Percentiles rank a stretch among this genome's conserved stretches.
phyloP scores from a whole-genome alignment of 2,329 filamentous ascomycete genomes.

The Hymenoscyphus infarciens region DNA sequence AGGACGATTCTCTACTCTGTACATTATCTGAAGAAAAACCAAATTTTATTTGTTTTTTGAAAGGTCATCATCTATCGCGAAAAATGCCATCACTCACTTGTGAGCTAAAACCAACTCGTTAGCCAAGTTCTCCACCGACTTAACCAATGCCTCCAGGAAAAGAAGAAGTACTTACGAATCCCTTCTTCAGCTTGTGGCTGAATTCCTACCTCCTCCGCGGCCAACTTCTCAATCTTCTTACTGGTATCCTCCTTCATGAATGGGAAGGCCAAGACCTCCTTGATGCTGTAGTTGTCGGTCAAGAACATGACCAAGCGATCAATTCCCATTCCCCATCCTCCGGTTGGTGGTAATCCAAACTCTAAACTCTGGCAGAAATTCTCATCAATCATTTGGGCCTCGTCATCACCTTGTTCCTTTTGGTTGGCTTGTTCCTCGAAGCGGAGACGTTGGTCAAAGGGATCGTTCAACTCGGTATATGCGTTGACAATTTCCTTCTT shows the following conservation, averaged over 20 bases:
- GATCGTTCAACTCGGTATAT: slow-evolving; percentile 95
- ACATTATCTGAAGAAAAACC: slow-evolving; percentile 2
- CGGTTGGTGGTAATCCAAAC: slow-evolving; percentile 87
- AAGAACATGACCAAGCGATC: slow-evolving; percentile 94
- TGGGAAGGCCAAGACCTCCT: slow-evolving; percentile 93
- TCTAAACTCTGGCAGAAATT: slow-evolving; percentile 90
- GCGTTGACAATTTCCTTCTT: slow-evolving; percentile 97
- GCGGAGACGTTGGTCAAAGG: slow-evolving; percentile 86
- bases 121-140: slow-evolving; percentile 4
- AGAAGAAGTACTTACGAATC: slow-evolving; percentile 37
- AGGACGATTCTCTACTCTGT: slow-evolving; percentile 10
- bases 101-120: slow-evolving; percentile 12
- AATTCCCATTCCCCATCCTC: slow-evolving; percentile 94
- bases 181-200: slow-evolving; percentile 58
- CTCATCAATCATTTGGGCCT: slow-evolving; percentile 94
- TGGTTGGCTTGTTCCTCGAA: slow-evolving; percentile 95
- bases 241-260: slow-evolving; percentile 88
- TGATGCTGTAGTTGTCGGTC: slow-evolving; percentile 92
- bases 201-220: slow-evolving; percentile 61
- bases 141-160: slow-evolving; percentile 6
- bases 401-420: slow-evolving; percentile 95
- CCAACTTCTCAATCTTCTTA: slow-evolving; percentile 45
- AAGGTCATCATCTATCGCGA: not conserved
- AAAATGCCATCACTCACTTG: slow-evolving; percentile 6
- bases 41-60: slow-evolving; percentile 5